phyloP scores from a whole-genome alignment of 176 grass and related monocot species.

The Carex parvula region DNA sequence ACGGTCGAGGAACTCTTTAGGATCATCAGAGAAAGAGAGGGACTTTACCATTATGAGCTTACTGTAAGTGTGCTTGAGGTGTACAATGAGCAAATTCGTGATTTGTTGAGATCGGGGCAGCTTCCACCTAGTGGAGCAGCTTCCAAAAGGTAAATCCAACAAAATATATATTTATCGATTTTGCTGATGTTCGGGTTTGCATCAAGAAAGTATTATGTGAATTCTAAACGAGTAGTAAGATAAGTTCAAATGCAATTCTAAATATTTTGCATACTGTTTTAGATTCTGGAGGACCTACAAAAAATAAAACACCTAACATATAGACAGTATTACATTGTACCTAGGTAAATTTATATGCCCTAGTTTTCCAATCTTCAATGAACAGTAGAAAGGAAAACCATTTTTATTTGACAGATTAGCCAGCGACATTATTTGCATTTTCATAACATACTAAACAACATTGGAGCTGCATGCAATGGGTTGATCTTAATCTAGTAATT shows the following conservation, averaged over 20 bases:
- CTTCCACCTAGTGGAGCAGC: slow-evolving; percentile 41
- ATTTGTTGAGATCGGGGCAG: slow-evolving; percentile 60
- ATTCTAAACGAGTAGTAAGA: neutral
- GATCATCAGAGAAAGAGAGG: slow-evolving; percentile 72
- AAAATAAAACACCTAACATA: neutral
- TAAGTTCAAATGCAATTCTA: neutral
- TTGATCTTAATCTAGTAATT: neutral
- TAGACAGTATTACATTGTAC: neutral
- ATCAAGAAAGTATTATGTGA: neutral
- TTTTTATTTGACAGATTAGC: neutral
- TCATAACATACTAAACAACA: neutral
- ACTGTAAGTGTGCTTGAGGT: slow-evolving; percentile 87
- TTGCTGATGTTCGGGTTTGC: neutral
- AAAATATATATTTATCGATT: neutral
- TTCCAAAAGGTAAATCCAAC: slow-evolving; percentile 56
- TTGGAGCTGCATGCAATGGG: neutral
- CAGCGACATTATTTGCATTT: neutral
- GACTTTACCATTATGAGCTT: slow-evolving; percentile 58
- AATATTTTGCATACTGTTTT: neutral
- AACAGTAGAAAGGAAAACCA: neutral
- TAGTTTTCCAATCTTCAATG: neutral
- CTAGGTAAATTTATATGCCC: neutral
- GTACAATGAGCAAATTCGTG: slow-evolving; percentile 94
- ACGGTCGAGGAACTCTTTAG: slow-evolving; percentile 81
- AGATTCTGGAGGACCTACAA: neutral